Evolutionary conservation across 805 yeast genomes (phyloP).

Genomic region (Yamadazyma kitorensis): DNA sequence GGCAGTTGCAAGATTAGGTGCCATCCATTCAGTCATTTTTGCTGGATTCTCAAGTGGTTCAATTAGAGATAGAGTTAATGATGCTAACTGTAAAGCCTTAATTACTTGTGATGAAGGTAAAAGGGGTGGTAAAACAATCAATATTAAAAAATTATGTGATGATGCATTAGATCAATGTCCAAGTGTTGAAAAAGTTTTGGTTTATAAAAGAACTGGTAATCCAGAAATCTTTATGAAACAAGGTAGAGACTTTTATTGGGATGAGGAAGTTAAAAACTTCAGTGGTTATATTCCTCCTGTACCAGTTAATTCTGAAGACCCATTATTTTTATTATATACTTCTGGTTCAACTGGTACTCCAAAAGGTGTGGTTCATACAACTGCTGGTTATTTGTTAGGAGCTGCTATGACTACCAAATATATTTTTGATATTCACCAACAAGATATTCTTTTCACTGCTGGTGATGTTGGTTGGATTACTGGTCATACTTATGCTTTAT

Average conservation of each 20-base stretch:
- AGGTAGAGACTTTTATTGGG: slow-evolving; percentile 76
- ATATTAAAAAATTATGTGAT: slow-evolving; percentile 79
- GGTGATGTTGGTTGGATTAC: slow-evolving; percentile 94
- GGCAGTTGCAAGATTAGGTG: slow-evolving; percentile 80
- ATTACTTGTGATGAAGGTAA: slow-evolving; percentile 80
- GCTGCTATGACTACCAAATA: slow-evolving; percentile 74
- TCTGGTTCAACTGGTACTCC: slow-evolving; percentile 90
- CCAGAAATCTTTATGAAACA: slow-evolving; percentile 45
- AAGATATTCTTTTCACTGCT: slow-evolving; percentile 77
- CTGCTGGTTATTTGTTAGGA: slow-evolving; percentile 76
- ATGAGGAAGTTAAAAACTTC: slow-evolving; percentile 62
- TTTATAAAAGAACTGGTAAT: slow-evolving; percentile 71
- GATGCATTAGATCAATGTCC: slow-evolving; percentile 72
- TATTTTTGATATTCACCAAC: slow-evolving; percentile 70
- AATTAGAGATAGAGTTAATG: slow-evolving; percentile 65
- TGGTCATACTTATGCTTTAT: slow-evolving; percentile 80
- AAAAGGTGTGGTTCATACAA: slow-evolving; percentile 79
- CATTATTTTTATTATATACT: slow-evolving; percentile 75
- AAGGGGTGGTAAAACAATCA: slow-evolving; percentile 79
- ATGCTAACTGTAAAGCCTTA: slow-evolving; percentile 68
- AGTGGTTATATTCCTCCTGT: slow-evolving; percentile 71
- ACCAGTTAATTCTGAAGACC: slow-evolving; percentile 77
- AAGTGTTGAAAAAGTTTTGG: slow-evolving; percentile 64
- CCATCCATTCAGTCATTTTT: slow-evolving; percentile 80
- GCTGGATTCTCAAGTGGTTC: slow-evolving; percentile 82